Conservation (phyloP, 2,329 filamentous ascomycete species). For the Canariomyces notabilis region DNA sequence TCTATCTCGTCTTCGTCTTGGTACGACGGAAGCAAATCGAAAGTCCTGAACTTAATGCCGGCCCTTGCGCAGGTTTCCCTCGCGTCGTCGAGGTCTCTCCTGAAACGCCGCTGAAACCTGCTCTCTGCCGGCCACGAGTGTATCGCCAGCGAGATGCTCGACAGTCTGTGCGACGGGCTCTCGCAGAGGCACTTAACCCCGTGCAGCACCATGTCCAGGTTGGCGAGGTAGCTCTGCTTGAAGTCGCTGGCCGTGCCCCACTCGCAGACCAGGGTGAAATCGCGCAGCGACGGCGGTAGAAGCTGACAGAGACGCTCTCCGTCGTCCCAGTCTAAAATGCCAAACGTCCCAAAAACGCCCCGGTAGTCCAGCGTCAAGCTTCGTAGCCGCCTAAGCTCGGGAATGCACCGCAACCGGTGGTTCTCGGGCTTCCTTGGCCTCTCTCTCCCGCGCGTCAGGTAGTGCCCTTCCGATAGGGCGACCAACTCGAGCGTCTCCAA, state of each 20-base stretch:
- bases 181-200: conserved; percentile 24
- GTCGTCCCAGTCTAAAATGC: conserved; percentile 27
- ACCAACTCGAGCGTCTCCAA: conserved; percentile 24
- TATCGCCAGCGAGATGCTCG: conserved; percentile 25
- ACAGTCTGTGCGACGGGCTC: conserved; percentile 16
- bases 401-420: conserved; percentile 26
- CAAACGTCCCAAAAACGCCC: conserved; percentile 27
- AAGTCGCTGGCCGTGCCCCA: conserved; percentile 26
- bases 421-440: conserved; percentile 28
- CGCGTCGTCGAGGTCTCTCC: conserved; percentile 22
- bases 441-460: conserved; percentile 26
- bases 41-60: conserved; percentile 24
- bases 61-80: conserved; percentile 20
- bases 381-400: conserved; percentile 20
- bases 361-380: conserved; percentile 26
- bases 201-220: conserved; percentile 27
- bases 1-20: conserved; percentile 25
- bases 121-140: conserved; percentile 28
- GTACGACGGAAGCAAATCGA: conserved; percentile 25
- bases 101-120: conserved; percentile 24
- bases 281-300: conserved; percentile 22
- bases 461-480: conserved; percentile 25
- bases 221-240: conserved; percentile 26
- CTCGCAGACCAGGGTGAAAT: conserved; percentile 27
- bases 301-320: conserved; percentile 26